A percentile compares a stretch with the other conserved stretches of the same genome.
Conservation (phyloP, 2,329 filamentous ascomycete species). For the Trichoderma sp. region DNA sequence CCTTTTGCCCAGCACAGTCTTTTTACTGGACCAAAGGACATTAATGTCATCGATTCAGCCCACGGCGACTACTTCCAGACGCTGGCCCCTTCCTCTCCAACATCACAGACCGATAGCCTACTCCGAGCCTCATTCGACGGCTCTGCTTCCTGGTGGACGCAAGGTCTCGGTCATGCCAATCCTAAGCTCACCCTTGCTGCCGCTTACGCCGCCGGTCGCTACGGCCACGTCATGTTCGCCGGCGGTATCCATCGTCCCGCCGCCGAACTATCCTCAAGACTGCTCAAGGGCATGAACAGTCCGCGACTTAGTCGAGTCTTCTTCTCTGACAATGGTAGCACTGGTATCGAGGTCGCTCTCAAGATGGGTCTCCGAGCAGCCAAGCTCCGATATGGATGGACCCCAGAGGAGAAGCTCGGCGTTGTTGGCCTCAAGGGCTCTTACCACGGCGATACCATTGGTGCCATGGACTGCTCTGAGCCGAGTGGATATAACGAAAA, state of each 20-base stretch:
- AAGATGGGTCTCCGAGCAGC: slow-evolving; percentile 80
- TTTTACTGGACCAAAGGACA: slow-evolving; percentile 54
- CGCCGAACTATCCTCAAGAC: slow-evolving; percentile 61
- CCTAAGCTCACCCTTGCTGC: slow-evolving; percentile 69
- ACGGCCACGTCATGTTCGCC: slow-evolving; percentile 87
- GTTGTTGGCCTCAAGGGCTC: slow-evolving; percentile 75
- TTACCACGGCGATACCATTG: slow-evolving; percentile 86
- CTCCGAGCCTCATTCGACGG: slow-evolving; percentile 68
- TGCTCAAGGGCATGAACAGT: slow-evolving; percentile 61
- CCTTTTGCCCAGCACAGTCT: slow-evolving; percentile 79
- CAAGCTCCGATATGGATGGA: slow-evolving; percentile 65
- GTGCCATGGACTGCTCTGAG: slow-evolving; percentile 82
- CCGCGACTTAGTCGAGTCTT: slow-evolving; percentile 69
- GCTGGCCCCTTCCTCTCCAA: slow-evolving; percentile 2
- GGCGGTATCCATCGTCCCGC: slow-evolving; percentile 77
- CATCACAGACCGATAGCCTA: slow-evolving; percentile 19
- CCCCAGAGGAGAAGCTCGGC: slow-evolving; percentile 55
- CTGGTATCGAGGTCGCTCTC: slow-evolving; percentile 77
- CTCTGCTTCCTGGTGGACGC: slow-evolving; percentile 89
- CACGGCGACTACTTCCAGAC: slow-evolving; percentile 77
- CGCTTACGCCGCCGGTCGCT: slow-evolving; percentile 77
- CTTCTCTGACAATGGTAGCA: slow-evolving; percentile 81
- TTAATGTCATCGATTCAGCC: slow-evolving; percentile 77
- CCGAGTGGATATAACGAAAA: slow-evolving; percentile 76
- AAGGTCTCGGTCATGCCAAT: slow-evolving; percentile 79